These are phyloP conservation scores for Kodamaea leandrae DNA, from an alignment of 805 yeast genomes.

Conservation along the genomic window DNA sequence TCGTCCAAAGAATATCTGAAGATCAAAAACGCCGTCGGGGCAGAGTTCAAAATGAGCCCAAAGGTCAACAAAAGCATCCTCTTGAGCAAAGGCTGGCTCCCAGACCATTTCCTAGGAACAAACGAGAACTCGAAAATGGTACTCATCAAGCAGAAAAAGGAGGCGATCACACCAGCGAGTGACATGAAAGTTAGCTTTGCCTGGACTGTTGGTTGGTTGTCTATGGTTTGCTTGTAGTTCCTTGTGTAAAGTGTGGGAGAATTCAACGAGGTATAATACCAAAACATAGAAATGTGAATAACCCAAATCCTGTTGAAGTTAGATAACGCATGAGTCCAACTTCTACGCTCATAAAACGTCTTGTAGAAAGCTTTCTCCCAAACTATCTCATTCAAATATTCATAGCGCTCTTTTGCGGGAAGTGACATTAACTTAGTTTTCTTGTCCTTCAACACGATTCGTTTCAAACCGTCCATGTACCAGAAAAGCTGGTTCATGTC, in stretches of 20 bases:
- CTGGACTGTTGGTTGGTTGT: constrained; percentile 61
- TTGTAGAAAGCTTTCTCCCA: constrained; percentile 73
- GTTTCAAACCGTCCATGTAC: constrained; percentile 69
- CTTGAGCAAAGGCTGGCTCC: constrained; percentile 56
- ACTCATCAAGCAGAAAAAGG: constrained; percentile 52
- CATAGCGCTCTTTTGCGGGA: constrained; percentile 55
- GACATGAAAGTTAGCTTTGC: constrained; percentile 58
- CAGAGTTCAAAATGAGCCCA: constrained; percentile 44
- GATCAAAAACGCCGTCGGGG: constrained; percentile 56
- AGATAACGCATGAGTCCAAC: constrained; percentile 71
- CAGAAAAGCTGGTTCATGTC: constrained; percentile 88
- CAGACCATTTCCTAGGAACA: constrained; percentile 73
- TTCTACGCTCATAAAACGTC: constrained; percentile 71
- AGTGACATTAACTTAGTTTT: constrained; percentile 49
- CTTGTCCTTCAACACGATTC: constrained; percentile 46
- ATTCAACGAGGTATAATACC: constrained; percentile 73
- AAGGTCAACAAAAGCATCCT: constrained; percentile 46
- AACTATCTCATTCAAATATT: constrained; percentile 48
- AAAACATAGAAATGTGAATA: constrained; percentile 67
- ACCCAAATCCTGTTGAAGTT: constrained; percentile 82
- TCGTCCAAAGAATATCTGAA: constrained; percentile 33
- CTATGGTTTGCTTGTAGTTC: constrained; percentile 48
- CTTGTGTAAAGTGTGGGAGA: constrained; percentile 65
- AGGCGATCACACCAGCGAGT: constrained; percentile 63
- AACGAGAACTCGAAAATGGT: constrained; percentile 55